Conservation (phyloP, 1,139 yeast genomes). For the Saccharomycopsis hybrid region DNA sequence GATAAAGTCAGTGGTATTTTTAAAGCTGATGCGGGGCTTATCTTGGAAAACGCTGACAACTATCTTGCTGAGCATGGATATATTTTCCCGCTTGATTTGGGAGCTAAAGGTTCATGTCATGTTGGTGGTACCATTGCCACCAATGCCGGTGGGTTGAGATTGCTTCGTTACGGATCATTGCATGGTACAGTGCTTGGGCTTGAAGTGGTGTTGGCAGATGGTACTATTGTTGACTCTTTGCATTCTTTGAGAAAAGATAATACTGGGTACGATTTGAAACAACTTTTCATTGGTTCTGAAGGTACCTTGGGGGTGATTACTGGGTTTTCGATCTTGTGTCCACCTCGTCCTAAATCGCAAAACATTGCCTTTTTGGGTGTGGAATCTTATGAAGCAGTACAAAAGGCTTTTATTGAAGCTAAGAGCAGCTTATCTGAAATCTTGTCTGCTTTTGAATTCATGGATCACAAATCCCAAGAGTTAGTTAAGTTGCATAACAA, state of each 20-base stretch:
- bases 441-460: conserved; percentile 88
- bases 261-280: conserved; percentile 91
- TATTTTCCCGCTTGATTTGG: conserved; percentile 89
- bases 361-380: conserved; percentile 89
- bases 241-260: conserved; percentile 85
- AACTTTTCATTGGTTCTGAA: conserved; percentile 86
- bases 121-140: conserved; percentile 96
- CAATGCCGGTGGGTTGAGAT: conserved; percentile 91
- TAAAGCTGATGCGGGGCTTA: conserved; percentile 87
- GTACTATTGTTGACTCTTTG: conserved; percentile 73
- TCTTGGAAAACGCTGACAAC: conserved; percentile 79
- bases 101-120: conserved; percentile 97
- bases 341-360: conserved; percentile 81
- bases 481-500: conserved; percentile 53
- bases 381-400: conserved; percentile 74
- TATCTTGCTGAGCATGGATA: conserved; percentile 74
- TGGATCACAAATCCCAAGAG: conserved; percentile 75
- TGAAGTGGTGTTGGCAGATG: conserved; percentile 89
- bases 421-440: conserved; percentile 76
- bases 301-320: conserved; percentile 90
- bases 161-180: conserved; percentile 83
- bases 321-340: conserved; percentile 84
- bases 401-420: conserved; percentile 73
- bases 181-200: conserved; percentile 90
- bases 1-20: conserved; percentile 80